Conservation (phyloP, 1,284 basidiomycete genomes). For the Microbotryomycetes sp. region DNA sequence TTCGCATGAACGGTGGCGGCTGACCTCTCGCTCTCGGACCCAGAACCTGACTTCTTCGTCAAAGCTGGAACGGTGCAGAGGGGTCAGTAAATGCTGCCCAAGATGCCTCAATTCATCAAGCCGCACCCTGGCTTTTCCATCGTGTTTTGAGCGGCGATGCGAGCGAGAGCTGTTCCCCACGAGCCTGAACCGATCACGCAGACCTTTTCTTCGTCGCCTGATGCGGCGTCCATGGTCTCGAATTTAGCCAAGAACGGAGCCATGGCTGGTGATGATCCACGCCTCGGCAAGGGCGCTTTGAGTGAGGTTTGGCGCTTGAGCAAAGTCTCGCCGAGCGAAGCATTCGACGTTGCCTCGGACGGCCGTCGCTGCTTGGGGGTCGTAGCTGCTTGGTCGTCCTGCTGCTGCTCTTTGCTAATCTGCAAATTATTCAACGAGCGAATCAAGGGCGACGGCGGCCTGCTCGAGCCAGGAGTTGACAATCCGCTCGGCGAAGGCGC, state of each 20-base stretch:
- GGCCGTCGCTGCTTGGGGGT: not conserved
- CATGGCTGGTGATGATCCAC: constrained; percentile 21
- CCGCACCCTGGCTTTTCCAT: constrained; percentile 22
- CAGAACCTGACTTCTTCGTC: constrained; percentile 31
- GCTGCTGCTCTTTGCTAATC: constrained; percentile 13
- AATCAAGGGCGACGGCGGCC: constrained; percentile 28
- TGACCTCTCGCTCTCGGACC: constrained; percentile 31
- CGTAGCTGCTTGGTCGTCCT: no score
- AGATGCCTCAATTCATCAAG: not conserved
- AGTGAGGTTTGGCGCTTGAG: constrained; percentile 27
- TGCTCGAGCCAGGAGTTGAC: constrained; percentile 25
- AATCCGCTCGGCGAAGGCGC: constrained; percentile 21
- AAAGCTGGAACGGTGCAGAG: not conserved
- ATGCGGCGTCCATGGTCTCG: constrained; percentile 21
- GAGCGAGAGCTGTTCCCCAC: constrained; percentile 29
- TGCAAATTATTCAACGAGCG: constrained; percentile 20
- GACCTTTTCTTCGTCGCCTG: constrained; percentile 20
- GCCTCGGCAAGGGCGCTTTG: constrained; percentile 12
- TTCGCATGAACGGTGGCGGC: no score
- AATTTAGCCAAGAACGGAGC: constrained; percentile 29
- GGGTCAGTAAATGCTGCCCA: not conserved
- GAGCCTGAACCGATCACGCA: constrained; percentile 28
- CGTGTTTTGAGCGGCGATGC: constrained; percentile 27
- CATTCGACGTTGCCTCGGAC: not conserved
- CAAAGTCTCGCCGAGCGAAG: constrained; percentile 9